A percentile compares a stretch with the other conserved stretches of the same genome.
These are phyloP conservation scores for Tulasnella sp. DNA, from an alignment of 768 basidiomycete genomes.

Conservation along the genomic window DNA sequence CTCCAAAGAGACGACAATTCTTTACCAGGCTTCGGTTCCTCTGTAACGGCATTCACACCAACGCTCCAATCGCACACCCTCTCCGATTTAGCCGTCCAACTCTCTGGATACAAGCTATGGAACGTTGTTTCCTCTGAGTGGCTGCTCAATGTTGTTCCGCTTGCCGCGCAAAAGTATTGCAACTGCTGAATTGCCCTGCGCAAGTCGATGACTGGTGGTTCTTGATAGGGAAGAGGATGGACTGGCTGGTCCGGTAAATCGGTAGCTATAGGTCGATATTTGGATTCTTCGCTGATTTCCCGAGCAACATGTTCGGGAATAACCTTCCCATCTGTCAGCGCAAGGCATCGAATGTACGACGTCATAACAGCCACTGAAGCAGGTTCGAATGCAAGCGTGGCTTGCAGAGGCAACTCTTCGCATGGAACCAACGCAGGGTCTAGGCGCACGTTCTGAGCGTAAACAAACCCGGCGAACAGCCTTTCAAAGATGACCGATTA, in stretches of 20 bases:
- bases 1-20: slow-evolving; percentile 6
- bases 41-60: neutral
- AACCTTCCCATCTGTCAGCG: slow-evolving; percentile 47
- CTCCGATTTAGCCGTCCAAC: slow-evolving; percentile 2
- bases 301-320: slow-evolving; percentile 28
- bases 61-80: slow-evolving; percentile 11
- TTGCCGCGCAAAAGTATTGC: slow-evolving; percentile 38
- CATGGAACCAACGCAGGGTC: slow-evolving; percentile 68
- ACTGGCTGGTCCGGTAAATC: slow-evolving; percentile 34
- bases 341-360: slow-evolving; percentile 62
- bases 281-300: slow-evolving; percentile 5
- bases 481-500: neutral
- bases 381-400: slow-evolving; percentile 55
- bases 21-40: neutral
- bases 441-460: slow-evolving; percentile 28
- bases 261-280: slow-evolving; percentile 24
- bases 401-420: slow-evolving; percentile 68
- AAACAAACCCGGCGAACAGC: neutral
- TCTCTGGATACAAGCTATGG: neutral
- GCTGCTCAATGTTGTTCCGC: neutral
- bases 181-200: slow-evolving; percentile 55
- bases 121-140: neutral
- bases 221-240: slow-evolving; percentile 31
- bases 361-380: slow-evolving; percentile 47
- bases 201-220: slow-evolving; percentile 45